phyloP scores from a whole-genome alignment of 768 basidiomycete genomes.

The Antrodiella citrinella region DNA sequence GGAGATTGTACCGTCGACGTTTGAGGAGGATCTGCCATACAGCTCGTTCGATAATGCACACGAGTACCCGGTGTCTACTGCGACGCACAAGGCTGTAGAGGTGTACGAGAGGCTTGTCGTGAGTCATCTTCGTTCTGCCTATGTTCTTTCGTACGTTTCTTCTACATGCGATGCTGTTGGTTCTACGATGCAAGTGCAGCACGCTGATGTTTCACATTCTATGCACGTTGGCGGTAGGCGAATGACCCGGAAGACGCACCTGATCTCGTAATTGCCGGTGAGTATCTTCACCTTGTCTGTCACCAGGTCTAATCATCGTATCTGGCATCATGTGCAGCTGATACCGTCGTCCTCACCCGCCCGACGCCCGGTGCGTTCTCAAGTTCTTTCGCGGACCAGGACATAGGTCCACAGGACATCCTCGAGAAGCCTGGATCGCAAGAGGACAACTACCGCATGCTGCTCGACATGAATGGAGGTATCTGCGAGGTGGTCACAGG shows the following conservation, averaged over 20 bases:
- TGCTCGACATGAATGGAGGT: conserved; percentile 78
- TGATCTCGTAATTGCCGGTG: conserved; percentile 75
- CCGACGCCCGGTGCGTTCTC: conserved; percentile 52
- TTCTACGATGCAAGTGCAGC: background rate
- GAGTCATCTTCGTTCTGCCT: conserved; percentile 17
- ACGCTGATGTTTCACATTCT: background rate
- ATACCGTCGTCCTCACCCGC: conserved; percentile 90
- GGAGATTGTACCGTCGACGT: conserved; percentile 68
- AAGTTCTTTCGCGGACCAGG: conserved; percentile 44
- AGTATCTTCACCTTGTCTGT: background rate
- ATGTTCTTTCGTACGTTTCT: background rate
- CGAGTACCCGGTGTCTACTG: conserved; percentile 72
- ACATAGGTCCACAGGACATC: conserved; percentile 55
- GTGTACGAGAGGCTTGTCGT: conserved; percentile 82
- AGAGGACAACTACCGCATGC: conserved; percentile 79
- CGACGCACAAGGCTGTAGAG: conserved; percentile 74
- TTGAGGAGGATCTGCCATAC: conserved; percentile 70
- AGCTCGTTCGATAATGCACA: conserved; percentile 61
- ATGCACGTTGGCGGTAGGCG: conserved; percentile 21
- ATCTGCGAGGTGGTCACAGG: conserved; percentile 93
- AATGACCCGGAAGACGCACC: conserved; percentile 61
- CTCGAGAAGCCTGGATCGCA: conserved; percentile 83
- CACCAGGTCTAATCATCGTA: background rate
- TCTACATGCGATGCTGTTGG: background rate
- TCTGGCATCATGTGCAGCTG: conserved; percentile 43